These are phyloP conservation scores for Kluyveromyces lactis DNA, from an alignment of 805 yeast species.

Conservation along the genomic window DNA sequence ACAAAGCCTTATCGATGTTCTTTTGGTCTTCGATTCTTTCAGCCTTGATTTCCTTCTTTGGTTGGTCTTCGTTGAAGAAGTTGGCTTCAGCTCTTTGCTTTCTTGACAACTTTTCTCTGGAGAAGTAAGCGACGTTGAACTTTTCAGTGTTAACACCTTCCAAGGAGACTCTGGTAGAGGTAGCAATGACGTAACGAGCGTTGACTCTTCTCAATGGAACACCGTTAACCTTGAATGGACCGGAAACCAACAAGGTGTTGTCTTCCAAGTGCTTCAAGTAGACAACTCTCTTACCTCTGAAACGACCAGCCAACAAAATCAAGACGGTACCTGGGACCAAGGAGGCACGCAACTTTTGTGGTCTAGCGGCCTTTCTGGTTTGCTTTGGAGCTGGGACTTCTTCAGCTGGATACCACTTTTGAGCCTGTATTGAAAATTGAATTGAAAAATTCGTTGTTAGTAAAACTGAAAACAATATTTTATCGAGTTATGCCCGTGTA, in stretches of 20 bases:
- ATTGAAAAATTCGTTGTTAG: slow-evolving; percentile 13
- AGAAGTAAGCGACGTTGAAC: slow-evolving; percentile 91
- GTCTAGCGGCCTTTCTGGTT: slow-evolving; percentile 85
- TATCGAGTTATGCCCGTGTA: no score
- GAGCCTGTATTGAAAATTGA: slow-evolving; percentile 39
- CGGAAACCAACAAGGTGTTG: slow-evolving; percentile 93
- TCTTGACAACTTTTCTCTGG: slow-evolving; percentile 85
- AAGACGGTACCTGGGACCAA: slow-evolving; percentile 97
- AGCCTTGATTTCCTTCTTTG: slow-evolving; percentile 80
- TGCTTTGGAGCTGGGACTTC: slow-evolving; percentile 80
- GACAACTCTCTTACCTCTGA: slow-evolving; percentile 99
- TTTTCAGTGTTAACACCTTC: slow-evolving; percentile 77
- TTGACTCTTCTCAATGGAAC: slow-evolving; percentile 99
- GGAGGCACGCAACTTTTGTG: slow-evolving; percentile 92
- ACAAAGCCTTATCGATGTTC: slow-evolving; percentile 83
- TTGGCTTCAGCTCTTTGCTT: slow-evolving; percentile 84
- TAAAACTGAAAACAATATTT: slow-evolving; percentile 5
- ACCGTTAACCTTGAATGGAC: slow-evolving; percentile 99
- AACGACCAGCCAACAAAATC: slow-evolving; percentile 96
- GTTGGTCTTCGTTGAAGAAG: slow-evolving; percentile 70
- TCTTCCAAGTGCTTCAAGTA: slow-evolving; percentile 95
- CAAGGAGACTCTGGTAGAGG: slow-evolving; percentile 85
- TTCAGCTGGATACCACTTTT: slow-evolving; percentile 93
- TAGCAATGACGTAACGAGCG: slow-evolving; percentile 97
- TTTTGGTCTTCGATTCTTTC: slow-evolving; percentile 97